A percentile compares a stretch with the other conserved stretches of the same genome.
Conservation (phyloP, 73 alveolate genomes). For the Tetrahymena thermophila region DNA sequence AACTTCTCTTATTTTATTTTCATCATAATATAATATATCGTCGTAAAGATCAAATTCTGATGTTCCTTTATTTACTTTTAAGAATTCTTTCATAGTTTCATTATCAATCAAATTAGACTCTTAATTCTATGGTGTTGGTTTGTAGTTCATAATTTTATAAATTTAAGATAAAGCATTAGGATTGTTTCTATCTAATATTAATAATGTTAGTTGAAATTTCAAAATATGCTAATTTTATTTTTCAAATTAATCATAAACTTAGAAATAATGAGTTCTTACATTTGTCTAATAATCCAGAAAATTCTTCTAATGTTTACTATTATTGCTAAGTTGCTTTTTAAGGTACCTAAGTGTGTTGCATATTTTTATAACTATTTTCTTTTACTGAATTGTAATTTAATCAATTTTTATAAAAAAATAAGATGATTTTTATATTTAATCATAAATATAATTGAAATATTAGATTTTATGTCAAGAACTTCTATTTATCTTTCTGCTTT, state of each 20-base stretch:
- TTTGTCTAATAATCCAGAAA: not conserved
- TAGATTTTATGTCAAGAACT: not conserved
- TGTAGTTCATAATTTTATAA: slow-evolving; percentile 35
- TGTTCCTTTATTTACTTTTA: slow-evolving; percentile 36
- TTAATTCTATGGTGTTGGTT: slow-evolving; percentile 32
- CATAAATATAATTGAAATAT: too few species aligned
- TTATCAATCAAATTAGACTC: slow-evolving; percentile 25
- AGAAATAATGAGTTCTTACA: not conserved
- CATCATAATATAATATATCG: slow-evolving; percentile 40
- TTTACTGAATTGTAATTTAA: not conserved
- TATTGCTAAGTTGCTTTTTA: not conserved
- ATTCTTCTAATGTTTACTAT: not conserved
- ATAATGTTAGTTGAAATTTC: not conserved
- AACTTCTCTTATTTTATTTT: slow-evolving; percentile 37
- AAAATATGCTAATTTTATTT: not conserved
- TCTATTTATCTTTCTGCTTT: not conserved
- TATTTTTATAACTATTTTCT: not conserved
- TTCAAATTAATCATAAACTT: not conserved
- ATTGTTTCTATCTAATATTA: slow-evolving; percentile 26
- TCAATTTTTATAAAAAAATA: too few species aligned
- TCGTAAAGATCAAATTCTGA: slow-evolving; percentile 44
- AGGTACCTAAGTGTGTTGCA: not conserved
- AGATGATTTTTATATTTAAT: not conserved
- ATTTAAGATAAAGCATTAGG: slow-evolving; percentile 41
- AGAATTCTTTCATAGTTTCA: slow-evolving; percentile 28